Base-by-base conservation (phyloP, 1,284 basidiomycete species). In the Wolfiporia cocos region DNA sequence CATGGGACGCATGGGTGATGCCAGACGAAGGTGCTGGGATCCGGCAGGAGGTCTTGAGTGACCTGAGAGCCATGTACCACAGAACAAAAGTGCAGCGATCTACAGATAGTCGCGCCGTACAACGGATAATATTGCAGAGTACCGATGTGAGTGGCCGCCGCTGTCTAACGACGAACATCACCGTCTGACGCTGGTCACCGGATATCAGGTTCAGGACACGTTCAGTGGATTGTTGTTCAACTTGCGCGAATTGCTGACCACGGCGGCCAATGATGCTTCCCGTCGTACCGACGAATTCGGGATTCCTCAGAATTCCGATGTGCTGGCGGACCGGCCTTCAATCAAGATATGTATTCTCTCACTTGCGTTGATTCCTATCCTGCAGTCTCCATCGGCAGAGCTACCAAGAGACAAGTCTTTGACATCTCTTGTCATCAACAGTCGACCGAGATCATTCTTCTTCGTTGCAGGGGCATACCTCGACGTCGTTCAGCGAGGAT, bases 11-110 rank as follows among this genome's bases (percentile, higher is more conserved):
- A 2, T 63, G 92, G 49, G 61, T 86, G 11, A 63, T 68, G 21
- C 81, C 90, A n/a, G 76, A 74, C 29, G 40, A 59, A 9, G 69
- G 73, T 3, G 82, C 83, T 7, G 91, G 87, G 1, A 82, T 92
- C 43, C 73, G 79, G 47, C 65, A 67, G 7, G 68, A 75, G 37
- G 61, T 69, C 0, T 63, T 87, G 31, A 59, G 55, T 32, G 47
- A 49, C 22, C 53, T 81, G 29, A 63, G 63, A 21, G 44, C 41
- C 1, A 47, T 50, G 21, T 15, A 41, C 42, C n/a, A 22, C 41
- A 24, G 31, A 45, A 14, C 38, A 37, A 30, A 33, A 46, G 41
- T 26, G 37, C 43, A 38, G 42, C 39, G 34, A 29, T 46, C 44
- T 31, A 34, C 34, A 11, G 32, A 49, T 6, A 52, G 53, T 11